Conservation (phyloP, 1,139 yeast species). For the Blastobotrys petasosporus region DNA sequence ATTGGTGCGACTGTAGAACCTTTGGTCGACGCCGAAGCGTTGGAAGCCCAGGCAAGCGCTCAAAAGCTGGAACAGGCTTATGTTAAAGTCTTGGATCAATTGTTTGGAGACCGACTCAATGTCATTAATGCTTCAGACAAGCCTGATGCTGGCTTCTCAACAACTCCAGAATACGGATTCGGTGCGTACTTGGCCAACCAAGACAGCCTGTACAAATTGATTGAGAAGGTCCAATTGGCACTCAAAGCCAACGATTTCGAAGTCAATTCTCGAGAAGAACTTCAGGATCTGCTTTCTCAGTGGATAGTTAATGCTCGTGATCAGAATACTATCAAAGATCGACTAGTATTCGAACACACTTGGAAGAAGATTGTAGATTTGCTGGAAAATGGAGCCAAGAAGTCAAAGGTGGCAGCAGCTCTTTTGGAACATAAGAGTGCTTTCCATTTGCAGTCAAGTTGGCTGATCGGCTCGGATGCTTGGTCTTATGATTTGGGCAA, state of each 20-base stretch:
- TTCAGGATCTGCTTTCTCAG: constrained; percentile 56
- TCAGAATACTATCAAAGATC: constrained; percentile 24
- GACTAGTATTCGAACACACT: constrained; percentile 19
- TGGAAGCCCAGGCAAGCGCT: constrained; percentile 42
- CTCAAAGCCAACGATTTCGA: constrained; percentile 47
- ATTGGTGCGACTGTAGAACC: constrained; percentile 42
- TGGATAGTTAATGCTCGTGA: constrained; percentile 48
- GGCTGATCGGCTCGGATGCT: constrained; percentile 92
- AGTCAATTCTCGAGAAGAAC: constrained; percentile 41
- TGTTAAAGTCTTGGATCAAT: constrained; percentile 64
- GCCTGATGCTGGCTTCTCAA: constrained; percentile 37
- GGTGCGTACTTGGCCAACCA: constrained; percentile 64
- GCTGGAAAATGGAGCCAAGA: constrained; percentile 38
- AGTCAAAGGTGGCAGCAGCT: constrained; percentile 39
- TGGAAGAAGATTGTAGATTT: constrained; percentile 37
- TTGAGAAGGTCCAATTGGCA: constrained; percentile 44
- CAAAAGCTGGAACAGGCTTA: constrained; percentile 68
- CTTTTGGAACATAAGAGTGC: constrained; percentile 44
- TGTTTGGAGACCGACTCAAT: constrained; percentile 47
- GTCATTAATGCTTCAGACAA: constrained; percentile 54
- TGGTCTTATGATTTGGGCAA: constrained; percentile 94
- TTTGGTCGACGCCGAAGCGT: constrained; percentile 16
- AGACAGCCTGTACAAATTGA: constrained; percentile 41
- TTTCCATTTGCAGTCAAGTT: constrained; percentile 49
- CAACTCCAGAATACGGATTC: constrained; percentile 77